Evolutionary conservation across 2,329 filamentous ascomycete species (phyloP).

Genomic region (Diaporthe eres): DNA sequence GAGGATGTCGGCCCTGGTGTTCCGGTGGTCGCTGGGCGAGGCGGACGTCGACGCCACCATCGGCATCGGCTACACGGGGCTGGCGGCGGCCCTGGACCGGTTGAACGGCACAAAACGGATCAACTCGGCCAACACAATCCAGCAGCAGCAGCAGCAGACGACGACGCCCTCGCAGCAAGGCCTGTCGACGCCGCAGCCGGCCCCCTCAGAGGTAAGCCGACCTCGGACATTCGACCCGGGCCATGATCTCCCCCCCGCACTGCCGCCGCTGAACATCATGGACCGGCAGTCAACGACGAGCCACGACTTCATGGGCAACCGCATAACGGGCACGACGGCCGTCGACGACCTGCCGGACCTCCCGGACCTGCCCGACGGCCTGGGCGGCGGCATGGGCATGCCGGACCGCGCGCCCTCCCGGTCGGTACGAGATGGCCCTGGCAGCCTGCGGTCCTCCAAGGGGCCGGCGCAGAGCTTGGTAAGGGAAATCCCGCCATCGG

Average conservation of each 20-base stretch:
- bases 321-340: conserved; percentile 34
- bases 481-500: conserved; percentile 37
- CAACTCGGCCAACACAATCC: conserved; percentile 44
- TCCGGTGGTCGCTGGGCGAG: conserved; percentile 75
- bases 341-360: conserved; percentile 16
- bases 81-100: conserved; percentile 74
- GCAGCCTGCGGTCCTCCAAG: conserved; percentile 41
- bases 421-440: conserved; percentile 45
- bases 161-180: background rate
- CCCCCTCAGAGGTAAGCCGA: conserved; percentile 28
- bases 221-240: conserved; percentile 42
- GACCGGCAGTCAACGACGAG: conserved; percentile 42
- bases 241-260: conserved; percentile 33
- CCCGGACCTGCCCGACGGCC: background rate
- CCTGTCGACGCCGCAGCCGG: conserved; percentile 40
- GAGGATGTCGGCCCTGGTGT: conserved; percentile 74
- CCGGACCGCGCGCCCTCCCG: conserved; percentile 44
- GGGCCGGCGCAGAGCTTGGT: conserved; percentile 36
- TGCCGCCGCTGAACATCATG: conserved; percentile 40
- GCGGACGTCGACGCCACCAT: conserved; percentile 71
- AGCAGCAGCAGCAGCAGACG: background rate
- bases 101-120: conserved; percentile 48
- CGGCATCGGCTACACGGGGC: conserved; percentile 77
- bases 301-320: conserved; percentile 40
- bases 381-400: background rate